Conservation (phyloP, 257 asterid genomes). For the Echites panduratus region DNA sequence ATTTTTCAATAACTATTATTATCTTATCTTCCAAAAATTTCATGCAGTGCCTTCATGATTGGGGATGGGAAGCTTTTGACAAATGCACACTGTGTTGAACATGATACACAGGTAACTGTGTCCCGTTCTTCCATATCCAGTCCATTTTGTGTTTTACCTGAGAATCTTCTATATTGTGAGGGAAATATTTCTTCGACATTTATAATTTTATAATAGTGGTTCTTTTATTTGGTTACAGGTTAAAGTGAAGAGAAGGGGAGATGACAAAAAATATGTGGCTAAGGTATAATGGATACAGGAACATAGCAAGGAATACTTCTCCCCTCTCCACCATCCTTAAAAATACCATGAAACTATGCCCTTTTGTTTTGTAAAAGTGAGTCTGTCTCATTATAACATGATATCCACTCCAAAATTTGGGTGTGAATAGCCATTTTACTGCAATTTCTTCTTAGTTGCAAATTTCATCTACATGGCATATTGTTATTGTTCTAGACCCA, state of each 20-base stretch:
- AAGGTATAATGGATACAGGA: constrained; percentile 45
- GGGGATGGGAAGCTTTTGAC: constrained; percentile 88
- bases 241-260: constrained; percentile 88
- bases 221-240: constrained; percentile 47
- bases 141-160: constrained; percentile 3
- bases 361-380: background rate
- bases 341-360: background rate
- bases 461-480: background rate
- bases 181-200: background rate
- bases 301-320: background rate
- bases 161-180: background rate
- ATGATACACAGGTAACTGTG: constrained; percentile 77
- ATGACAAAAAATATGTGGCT: constrained; percentile 82
- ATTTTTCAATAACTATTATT: background rate
- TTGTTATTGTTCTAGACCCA: background rate
- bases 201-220: background rate
- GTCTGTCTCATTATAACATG: background rate
- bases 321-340: background rate
- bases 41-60: constrained; percentile 83
- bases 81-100: constrained; percentile 94
- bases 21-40: constrained; percentile 13
- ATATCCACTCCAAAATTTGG: background rate
- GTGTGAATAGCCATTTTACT: background rate
- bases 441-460: background rate
- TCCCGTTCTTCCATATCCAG: too few species aligned